Base-by-base conservation (phyloP, 1,139 yeast species). In the Candida sojae region DNA sequence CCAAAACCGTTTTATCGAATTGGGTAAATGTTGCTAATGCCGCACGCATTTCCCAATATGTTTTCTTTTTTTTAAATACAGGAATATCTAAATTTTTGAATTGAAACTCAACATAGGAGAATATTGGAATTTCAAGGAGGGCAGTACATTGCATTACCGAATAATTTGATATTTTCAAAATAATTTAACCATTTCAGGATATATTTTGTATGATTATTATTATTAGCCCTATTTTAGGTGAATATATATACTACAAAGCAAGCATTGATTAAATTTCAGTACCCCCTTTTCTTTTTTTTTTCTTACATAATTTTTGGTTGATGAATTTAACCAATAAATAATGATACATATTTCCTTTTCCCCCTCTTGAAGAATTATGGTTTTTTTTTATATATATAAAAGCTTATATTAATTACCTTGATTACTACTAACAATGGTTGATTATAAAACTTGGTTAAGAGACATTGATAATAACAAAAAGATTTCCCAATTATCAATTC, bases 401-500 rank as follows among this genome's bases (percentile, higher is more conserved):
- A n/a, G n/a, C n/a, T n/a, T 25, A 8, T 26, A 13, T 2, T n/a
- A 6, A 25, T 12, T 37, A 6, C 13, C 26, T 28, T 28, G 26
- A 2, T 35, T 5, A 17, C 10, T 11, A 26, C 3, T 37, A 17
- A 28, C 13, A 53, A 75, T 75, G 80, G 79, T 74, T 41, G 57
- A 73, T 50, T 73, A 70, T 57, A 63, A 64, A 55, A 50, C 68
- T 44, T 87, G 95, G 95, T 68, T 83, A 70, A 64, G 67, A 39
- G 73, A 77, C 11, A 61, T 86, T 49, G 67, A 71, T 50, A 88
- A 84, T 63, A 72, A 82, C 63, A 70, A 77, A 38, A 61, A 62
- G 36, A 54, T 87, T 44, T 73, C 86, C 6, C 69, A 76, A 54
- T 72, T 88, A 49, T 74, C 92, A 0, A 73, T 87, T 49, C 91